These are phyloP conservation scores for Mycena maculata DNA, from an alignment of 768 basidiomycete genomes.

Conservation along the genomic window DNA sequence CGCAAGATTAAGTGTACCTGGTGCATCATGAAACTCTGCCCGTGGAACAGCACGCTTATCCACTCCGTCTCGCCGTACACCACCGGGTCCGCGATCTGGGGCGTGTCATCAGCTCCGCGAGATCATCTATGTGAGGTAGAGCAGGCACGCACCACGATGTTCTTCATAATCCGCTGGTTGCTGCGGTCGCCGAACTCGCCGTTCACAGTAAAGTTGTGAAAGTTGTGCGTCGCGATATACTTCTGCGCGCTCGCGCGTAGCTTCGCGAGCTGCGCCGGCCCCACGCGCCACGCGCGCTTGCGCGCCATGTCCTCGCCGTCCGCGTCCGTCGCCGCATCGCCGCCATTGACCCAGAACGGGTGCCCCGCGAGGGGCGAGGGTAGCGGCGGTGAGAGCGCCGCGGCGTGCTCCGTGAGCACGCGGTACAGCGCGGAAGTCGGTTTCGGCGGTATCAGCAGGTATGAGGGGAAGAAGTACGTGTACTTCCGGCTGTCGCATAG, in stretches of 20 bases:
- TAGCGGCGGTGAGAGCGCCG: constrained; percentile 40
- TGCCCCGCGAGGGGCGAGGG: constrained; percentile 45
- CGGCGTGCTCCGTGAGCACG: constrained; percentile 50
- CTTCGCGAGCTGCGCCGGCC: constrained; percentile 60
- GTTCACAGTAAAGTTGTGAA: constrained; percentile 96
- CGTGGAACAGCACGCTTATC: constrained; percentile 93
- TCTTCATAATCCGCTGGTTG: constrained; percentile 89
- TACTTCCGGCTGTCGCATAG: constrained; percentile 96
- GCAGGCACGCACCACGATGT: constrained; percentile 70
- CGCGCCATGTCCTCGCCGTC: constrained; percentile 70
- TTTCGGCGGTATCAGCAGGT: constrained; percentile 91
- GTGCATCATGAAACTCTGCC: constrained; percentile 99
- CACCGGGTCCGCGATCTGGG: constrained; percentile 83
- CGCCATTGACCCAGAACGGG: constrained; percentile 70
- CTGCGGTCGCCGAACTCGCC: constrained; percentile 86
- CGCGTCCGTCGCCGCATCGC: constrained; percentile 53
- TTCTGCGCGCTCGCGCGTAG: constrained; percentile 68
- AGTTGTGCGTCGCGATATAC: constrained; percentile 94
- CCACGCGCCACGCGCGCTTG: constrained; percentile 79
- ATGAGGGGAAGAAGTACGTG: constrained; percentile 96
- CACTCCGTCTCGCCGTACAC: constrained; percentile 94
- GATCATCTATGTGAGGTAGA: background rate
- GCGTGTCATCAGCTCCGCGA: background rate
- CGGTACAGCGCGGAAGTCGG: constrained; percentile 73
- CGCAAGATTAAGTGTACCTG: constrained; percentile 68